Evolutionary conservation across 2,329 filamentous ascomycete genomes (phyloP).

Genomic region (Apiospora arundinis): DNA sequence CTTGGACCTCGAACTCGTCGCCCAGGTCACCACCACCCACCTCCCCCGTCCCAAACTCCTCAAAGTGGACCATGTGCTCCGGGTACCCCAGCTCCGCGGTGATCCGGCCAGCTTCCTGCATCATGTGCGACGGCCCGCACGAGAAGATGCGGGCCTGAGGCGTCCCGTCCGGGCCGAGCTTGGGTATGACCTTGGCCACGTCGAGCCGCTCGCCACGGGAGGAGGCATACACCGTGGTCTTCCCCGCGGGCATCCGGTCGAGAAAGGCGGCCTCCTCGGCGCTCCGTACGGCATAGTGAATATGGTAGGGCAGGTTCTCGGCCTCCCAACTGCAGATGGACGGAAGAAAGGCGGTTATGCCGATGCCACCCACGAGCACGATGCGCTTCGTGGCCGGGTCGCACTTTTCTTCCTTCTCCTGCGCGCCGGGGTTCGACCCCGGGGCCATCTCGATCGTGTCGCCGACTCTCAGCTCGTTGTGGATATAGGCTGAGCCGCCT

Average conservation of each 20-base stretch:
- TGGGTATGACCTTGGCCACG: neutral
- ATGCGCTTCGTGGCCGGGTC: slow-evolving; percentile 3
- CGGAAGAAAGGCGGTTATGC: slow-evolving; percentile 17
- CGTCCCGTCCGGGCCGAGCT: neutral
- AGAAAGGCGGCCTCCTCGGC: slow-evolving; percentile 13
- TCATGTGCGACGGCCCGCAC: slow-evolving; percentile 17
- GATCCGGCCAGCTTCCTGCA: slow-evolving; percentile 7
- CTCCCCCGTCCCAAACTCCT: slow-evolving; percentile 14
- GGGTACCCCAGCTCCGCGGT: slow-evolving; percentile 9
- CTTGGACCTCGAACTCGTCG: slow-evolving; percentile 11
- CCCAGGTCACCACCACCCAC: slow-evolving; percentile 18
- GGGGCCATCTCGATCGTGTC: slow-evolving; percentile 20
- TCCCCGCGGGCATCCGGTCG: slow-evolving; percentile 1
- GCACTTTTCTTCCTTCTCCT: slow-evolving; percentile 14
- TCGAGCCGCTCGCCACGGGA: slow-evolving; percentile 10
- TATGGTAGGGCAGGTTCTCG: slow-evolving; percentile 8
- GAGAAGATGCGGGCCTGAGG: slow-evolving; percentile 12
- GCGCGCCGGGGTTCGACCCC: slow-evolving; percentile 8
- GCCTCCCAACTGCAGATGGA: slow-evolving; percentile 13
- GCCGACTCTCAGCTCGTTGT: slow-evolving; percentile 13
- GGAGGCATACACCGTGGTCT: slow-evolving; percentile 9
- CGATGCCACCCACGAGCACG: slow-evolving; percentile 17
- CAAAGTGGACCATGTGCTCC: slow-evolving; percentile 20
- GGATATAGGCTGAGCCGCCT: slow-evolving; percentile 19
- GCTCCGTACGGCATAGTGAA: slow-evolving; percentile 16